These are phyloP conservation scores for Vitis vinifera DNA, from an alignment of 164 flowering plant species.

Conservation along the genomic window DNA sequence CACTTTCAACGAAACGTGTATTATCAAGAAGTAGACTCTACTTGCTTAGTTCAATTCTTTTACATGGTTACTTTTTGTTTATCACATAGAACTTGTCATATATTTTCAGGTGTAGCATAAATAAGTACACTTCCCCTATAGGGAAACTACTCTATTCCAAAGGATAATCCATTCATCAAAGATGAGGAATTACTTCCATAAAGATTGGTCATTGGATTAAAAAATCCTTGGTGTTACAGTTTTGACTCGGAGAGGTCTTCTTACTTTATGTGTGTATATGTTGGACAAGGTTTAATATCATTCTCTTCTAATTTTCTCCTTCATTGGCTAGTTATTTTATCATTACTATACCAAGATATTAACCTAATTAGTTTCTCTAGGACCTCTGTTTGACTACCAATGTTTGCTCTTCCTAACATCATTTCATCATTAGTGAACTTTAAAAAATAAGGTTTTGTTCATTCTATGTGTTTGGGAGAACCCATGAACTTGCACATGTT, in stretches of 20 bases:
- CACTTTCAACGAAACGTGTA: too few relatives aligned
- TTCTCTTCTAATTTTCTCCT: neutral
- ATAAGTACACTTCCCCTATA: conserved; percentile 54
- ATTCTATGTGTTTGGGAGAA: too few relatives aligned
- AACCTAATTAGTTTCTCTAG: neutral
- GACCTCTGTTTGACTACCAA: neutral
- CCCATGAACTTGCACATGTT: too few relatives aligned
- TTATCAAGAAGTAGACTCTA: too few relatives aligned
- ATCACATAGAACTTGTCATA: neutral
- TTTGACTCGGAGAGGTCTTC: conserved; percentile 84
- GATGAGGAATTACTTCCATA: conserved; percentile 66
- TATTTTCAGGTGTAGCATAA: conserved; percentile 58
- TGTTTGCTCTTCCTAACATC: neutral
- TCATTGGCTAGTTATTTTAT: neutral
- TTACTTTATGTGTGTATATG: conserved; percentile 85
- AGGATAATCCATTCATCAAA: conserved; percentile 67
- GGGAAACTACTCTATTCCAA: conserved; percentile 94
- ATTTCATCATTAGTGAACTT: too few relatives aligned
- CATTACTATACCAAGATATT: too few relatives aligned
- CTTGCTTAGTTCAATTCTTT: neutral
- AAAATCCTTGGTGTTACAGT: conserved; percentile 99
- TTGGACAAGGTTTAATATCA: conserved; percentile 67
- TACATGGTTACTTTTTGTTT: neutral
- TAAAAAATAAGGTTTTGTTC: too few relatives aligned
- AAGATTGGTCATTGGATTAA: conserved; percentile 83